Conservation (phyloP, 2,329 filamentous ascomycete genomes). For the Myrmaecium sp. region DNA sequence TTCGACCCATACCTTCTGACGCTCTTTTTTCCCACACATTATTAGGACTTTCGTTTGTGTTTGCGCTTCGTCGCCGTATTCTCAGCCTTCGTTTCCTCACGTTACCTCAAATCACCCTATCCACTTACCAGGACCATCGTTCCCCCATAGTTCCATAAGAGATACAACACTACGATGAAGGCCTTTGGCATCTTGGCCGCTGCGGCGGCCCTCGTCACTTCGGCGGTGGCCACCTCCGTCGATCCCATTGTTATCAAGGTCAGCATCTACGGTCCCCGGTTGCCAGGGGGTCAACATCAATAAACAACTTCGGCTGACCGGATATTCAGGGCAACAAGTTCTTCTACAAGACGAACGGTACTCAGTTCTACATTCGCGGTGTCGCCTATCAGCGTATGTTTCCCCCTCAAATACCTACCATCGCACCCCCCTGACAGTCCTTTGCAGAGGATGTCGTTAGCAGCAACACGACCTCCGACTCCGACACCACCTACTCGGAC, state of each 20-base stretch:
- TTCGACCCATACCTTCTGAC: constrained; percentile 5
- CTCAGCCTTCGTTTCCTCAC: constrained; percentile 3
- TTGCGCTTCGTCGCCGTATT: constrained; percentile 2
- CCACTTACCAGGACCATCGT: not conserved
- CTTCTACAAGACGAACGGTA: constrained; percentile 71
- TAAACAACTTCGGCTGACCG: constrained; percentile 2
- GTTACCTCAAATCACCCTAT: constrained; percentile 2
- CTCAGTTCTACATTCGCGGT: constrained; percentile 66
- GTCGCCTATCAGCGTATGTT: constrained; percentile 69
- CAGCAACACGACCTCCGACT: constrained; percentile 31
- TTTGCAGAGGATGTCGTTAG: constrained; percentile 39
- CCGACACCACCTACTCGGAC: constrained; percentile 54
- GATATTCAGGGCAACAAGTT: constrained; percentile 55
- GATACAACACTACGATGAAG: constrained; percentile 33
- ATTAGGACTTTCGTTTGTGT: constrained; percentile 4
- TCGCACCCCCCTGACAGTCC: constrained; percentile 6
- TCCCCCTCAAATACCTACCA: constrained; percentile 9
- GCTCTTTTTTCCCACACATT: constrained; percentile 4
- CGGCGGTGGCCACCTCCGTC: constrained; percentile 35
- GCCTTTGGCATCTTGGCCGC: constrained; percentile 32
- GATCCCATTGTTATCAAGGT: constrained; percentile 57
- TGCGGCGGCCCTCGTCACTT: constrained; percentile 34
- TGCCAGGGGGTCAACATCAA: constrained; percentile 2
- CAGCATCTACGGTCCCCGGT: constrained; percentile 5
- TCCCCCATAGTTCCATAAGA: not conserved